These are phyloP conservation scores for Glycyrrhiza uralensis DNA, from an alignment of 306 rosid species.

Conservation along the genomic window DNA sequence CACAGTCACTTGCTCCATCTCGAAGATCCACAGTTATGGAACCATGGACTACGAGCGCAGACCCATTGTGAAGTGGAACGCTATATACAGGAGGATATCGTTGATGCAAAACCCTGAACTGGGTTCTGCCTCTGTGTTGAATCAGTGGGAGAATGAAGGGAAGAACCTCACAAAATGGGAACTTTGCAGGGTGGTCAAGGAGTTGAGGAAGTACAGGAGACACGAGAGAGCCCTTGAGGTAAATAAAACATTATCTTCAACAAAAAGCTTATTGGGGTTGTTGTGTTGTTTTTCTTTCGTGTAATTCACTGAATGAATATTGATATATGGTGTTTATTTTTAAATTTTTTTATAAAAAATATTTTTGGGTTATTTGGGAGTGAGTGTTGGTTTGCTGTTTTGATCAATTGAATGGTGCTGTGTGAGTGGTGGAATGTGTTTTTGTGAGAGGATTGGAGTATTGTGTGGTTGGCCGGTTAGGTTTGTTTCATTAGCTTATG, in stretches of 20 bases:
- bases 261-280: not conserved
- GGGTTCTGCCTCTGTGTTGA: constrained; percentile 61
- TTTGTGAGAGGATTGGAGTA: not conserved
- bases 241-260: not conserved
- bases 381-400: not conserved
- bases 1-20: constrained; percentile 51
- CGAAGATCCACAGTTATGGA: constrained; percentile 65
- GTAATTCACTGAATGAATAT: not conserved
- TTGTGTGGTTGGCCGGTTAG: not conserved
- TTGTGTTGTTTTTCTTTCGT: not conserved
- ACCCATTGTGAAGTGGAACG: constrained; percentile 65
- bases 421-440: not conserved
- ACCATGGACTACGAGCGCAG: constrained; percentile 66
- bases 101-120: constrained; percentile 51
- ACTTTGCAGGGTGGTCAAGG: constrained; percentile 68
- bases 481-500: not conserved
- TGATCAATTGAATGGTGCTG: not conserved
- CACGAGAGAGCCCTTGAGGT: constrained; percentile 79
- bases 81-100: constrained; percentile 57
- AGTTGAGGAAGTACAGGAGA: constrained; percentile 67
- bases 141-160: constrained; percentile 87
- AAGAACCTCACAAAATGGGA: constrained; percentile 73
- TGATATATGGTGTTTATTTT: not conserved
- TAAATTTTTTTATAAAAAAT: not conserved
- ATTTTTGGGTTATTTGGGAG: not conserved